phyloP scores from a whole-genome alignment of 306 rosid genomes.

The Prunus kanzakura region DNA sequence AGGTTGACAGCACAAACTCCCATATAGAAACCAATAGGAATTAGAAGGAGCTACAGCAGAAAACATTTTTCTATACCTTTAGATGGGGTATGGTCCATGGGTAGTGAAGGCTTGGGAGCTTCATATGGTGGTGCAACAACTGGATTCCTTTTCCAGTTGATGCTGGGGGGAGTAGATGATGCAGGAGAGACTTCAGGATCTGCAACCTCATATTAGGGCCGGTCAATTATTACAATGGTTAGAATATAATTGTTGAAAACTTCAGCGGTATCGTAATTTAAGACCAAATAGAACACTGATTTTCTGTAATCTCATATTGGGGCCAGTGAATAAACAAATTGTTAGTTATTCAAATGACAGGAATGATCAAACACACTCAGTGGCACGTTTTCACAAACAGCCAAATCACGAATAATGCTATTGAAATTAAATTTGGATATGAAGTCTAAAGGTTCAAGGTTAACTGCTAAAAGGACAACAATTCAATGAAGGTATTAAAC shows the following conservation, averaged over 20 bases:
- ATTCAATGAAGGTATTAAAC: neutral
- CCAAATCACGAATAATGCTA: neutral
- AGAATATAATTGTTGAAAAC: neutral
- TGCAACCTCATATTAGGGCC: slow-evolving; percentile 36
- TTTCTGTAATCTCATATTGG: too few species aligned
- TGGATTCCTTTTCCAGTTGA: slow-evolving; percentile 11
- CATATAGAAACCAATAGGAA: neutral
- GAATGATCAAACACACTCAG: neutral
- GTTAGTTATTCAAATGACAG: neutral
- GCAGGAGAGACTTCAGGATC: slow-evolving; percentile 60
- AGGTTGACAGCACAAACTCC: neutral
- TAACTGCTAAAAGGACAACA: neutral
- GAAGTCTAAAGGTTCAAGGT: neutral
- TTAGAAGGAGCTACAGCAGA: neutral
- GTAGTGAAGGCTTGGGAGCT: slow-evolving; percentile 24
- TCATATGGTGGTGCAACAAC: slow-evolving; percentile 21
- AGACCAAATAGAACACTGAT: too few species aligned
- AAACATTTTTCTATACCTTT: slow-evolving; percentile 17
- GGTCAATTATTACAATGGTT: slow-evolving; percentile 2
- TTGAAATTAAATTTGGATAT: neutral
- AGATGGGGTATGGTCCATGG: slow-evolving; percentile 6
- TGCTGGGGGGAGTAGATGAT: slow-evolving; percentile 42
- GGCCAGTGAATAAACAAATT: neutral
- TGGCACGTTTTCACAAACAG: neutral
- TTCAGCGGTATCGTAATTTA: too few species aligned